These are phyloP conservation scores for Aquilaria agallochum DNA, from an alignment of 441 rosid species.

Conservation along the genomic window DNA sequence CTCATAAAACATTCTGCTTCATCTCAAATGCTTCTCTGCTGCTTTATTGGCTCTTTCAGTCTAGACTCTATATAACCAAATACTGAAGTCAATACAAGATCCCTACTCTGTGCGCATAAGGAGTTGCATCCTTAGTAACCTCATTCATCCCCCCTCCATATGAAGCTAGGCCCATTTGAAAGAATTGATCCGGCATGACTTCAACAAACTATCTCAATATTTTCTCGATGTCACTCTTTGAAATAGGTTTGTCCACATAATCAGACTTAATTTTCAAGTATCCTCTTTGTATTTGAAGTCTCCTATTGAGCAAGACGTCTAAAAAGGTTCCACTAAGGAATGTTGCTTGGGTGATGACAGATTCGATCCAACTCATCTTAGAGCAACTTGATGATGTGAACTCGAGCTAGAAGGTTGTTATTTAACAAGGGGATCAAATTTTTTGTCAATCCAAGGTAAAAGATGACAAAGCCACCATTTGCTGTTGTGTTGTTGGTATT, in stretches of 20 bases:
- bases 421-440: slow-evolving; percentile 3
- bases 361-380: slow-evolving; percentile 35
- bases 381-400: slow-evolving; percentile 23
- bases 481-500: slow-evolving; percentile 9
- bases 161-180: slow-evolving; percentile 27
- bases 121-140: slow-evolving; percentile 19
- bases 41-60: slow-evolving; percentile 23
- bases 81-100: slow-evolving; percentile 29
- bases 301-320: slow-evolving; percentile 7
- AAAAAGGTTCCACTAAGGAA: neutral
- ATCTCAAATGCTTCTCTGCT: slow-evolving; percentile 16
- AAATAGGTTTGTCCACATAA: slow-evolving; percentile 29
- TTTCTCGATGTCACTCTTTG: slow-evolving; percentile 29
- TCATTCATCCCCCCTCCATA: slow-evolving; percentile 37
- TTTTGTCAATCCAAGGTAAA: slow-evolving; percentile 21
- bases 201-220: slow-evolving; percentile 30
- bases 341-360: slow-evolving; percentile 26
- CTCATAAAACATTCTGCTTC: slow-evolving; percentile 24
- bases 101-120: slow-evolving; percentile 18
- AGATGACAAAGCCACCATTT: slow-evolving; percentile 25
- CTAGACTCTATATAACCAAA: slow-evolving; percentile 20
- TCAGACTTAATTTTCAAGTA: slow-evolving; percentile 38
- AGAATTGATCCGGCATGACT: neutral
- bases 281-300: neutral
- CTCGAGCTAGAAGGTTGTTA: slow-evolving; percentile 27